Evolutionary conservation across 345 rosid species (phyloP), one percentile per base, ranked within the genome.

Genomic region (Pugionium cornutum): DNA sequence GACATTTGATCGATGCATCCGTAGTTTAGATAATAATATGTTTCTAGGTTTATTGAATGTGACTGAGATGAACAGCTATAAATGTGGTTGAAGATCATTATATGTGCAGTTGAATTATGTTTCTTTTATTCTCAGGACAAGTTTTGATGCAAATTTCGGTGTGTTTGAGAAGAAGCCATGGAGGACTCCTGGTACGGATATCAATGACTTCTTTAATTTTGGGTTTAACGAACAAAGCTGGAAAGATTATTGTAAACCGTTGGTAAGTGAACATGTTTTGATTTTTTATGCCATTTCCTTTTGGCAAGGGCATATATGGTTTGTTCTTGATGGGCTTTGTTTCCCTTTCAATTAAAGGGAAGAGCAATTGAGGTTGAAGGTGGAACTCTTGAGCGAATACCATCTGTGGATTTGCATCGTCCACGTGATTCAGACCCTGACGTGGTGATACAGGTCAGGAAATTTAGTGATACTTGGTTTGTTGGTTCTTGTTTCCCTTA

Each of bases 221-320:
- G 88, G 89, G 43, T 73, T 90, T 37, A 68, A 79, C 35, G 89
- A 84, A 70, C 81, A 81, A 40, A 81, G 83, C 57, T 86, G 97
- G 97, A 84, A 75, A 70, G 71, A 64, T 5, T 88, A 88, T 69
- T 82, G 91, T 64, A 79, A 63, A 41, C 78, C 77, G 31, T 37
- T 82, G 83, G 96, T 88, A 80, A 69, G 36, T 70, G 6, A 46
- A 36, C 54, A 39, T 44, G 42, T 62, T 36, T 36, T 44, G 6
- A 7, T 61, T 40, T 53, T 66, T 49, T 58, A 4, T 51, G 3
- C 32, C 56, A 2, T 55, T 8, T 30, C 50, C 11, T 54, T 63
- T 34, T 63, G 50, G 34, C 31, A 60, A 60, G 64, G 62, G 30
- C 40, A 47, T 65, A 47, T 37, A 18, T 58, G 42, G 41, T 75